A percentile compares a stretch with the other conserved stretches of the same genome.
phyloP scores from a whole-genome alignment of 108 stramenopile species.

The Phaeodactylum tricornutum region DNA sequence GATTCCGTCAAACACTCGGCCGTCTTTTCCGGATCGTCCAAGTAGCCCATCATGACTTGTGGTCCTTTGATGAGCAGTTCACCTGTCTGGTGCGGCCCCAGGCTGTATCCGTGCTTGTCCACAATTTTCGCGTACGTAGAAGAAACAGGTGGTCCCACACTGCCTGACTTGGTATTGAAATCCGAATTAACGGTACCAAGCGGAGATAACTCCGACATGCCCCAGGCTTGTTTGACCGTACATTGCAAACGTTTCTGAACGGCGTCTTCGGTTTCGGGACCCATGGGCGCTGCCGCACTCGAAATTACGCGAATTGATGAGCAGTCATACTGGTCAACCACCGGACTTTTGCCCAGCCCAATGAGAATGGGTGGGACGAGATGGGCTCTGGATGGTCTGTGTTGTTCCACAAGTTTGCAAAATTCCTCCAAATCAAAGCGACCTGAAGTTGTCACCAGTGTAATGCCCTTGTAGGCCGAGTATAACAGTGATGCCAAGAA shows the following conservation, averaged over 20 bases:
- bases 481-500: slow-evolving; percentile 49
- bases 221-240: slow-evolving; percentile 82
- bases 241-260: slow-evolving; percentile 47
- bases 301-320: slow-evolving; percentile 19
- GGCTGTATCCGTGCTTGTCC: slow-evolving; percentile 59
- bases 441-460: slow-evolving; percentile 59
- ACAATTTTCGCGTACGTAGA: slow-evolving; percentile 67
- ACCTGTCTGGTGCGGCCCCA: slow-evolving; percentile 58
- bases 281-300: slow-evolving; percentile 84
- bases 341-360: slow-evolving; percentile 64
- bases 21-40: slow-evolving; percentile 73
- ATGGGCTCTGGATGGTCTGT: slow-evolving; percentile 66
- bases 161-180: slow-evolving; percentile 35
- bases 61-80: slow-evolving; percentile 79
- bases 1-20: slow-evolving; percentile 54
- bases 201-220: slow-evolving; percentile 79
- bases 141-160: slow-evolving; percentile 59
- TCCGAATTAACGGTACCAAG: slow-evolving; percentile 61
- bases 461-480: slow-evolving; percentile 56
- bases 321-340: slow-evolving; percentile 67
- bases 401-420: slow-evolving; percentile 55
- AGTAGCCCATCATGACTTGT: slow-evolving; percentile 79
- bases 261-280: slow-evolving; percentile 48
- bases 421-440: slow-evolving; percentile 77
- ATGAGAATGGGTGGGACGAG: slow-evolving; percentile 87